phyloP scores from a whole-genome alignment of 805 yeast species.

The Metschnikowia baotianmanensis region DNA sequence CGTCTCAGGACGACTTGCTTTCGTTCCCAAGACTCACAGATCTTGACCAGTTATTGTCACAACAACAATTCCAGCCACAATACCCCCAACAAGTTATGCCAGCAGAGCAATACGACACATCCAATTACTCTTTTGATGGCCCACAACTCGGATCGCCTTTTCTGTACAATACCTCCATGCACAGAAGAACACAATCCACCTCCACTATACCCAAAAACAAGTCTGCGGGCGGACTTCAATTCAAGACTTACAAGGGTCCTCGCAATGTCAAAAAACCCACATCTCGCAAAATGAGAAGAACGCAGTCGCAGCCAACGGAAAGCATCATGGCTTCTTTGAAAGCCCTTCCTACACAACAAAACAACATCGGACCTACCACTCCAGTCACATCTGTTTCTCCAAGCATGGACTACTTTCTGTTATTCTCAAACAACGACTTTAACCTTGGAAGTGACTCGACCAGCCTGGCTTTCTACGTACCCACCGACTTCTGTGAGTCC shows the following conservation, averaged over 20 bases:
- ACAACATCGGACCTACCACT: conserved; percentile 2
- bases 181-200: conserved; percentile 29
- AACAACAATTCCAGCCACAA: not conserved
- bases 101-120: not conserved
- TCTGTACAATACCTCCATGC: conserved; percentile 3
- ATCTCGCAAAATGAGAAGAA: conserved; percentile 9
- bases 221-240: conserved; percentile 25
- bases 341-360: not conserved
- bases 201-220: conserved; percentile 20
- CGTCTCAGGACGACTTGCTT: conserved; percentile 2
- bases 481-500: conserved; percentile 8
- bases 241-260: conserved; percentile 33
- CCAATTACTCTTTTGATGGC: not conserved
- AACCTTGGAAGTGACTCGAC: not conserved
- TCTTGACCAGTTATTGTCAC: not conserved
- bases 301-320: conserved; percentile 10
- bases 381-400: not conserved
- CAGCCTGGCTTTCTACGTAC: conserved; percentile 4
- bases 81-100: not conserved
- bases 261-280: conserved; percentile 19
- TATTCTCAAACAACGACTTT: conserved; percentile 6
- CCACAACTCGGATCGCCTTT: conserved; percentile 6
- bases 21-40: not conserved
- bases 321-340: not conserved
- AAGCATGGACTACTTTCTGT: conserved; percentile 16